Base-by-base conservation (phyloP, 2,329 filamentous ascomycete genomes). In the Alternaria viburni region DNA sequence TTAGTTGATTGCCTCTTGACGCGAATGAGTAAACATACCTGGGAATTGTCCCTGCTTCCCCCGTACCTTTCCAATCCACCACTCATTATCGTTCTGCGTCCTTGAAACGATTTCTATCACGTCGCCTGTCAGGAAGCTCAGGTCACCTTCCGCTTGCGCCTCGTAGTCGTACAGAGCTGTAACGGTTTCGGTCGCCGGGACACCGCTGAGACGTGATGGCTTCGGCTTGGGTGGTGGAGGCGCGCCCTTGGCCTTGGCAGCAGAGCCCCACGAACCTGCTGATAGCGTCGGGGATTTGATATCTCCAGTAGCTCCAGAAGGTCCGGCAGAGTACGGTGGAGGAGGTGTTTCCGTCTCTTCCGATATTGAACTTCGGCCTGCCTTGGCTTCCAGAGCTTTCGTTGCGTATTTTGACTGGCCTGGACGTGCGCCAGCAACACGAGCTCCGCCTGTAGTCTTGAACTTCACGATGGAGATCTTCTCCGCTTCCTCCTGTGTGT, bases 101-200 rank as follows among this genome's bases (percentile, higher is more conserved):
- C 92, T 87, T 64, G 86, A 86, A 3, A 96, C 79, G 71, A 99
- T 94, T 79, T 98, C 94, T 74, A 99, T 98, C 5, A 91, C 83
- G 66, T 99, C 96, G 6, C 95, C 94, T 0, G 93, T 89, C 17
- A 87, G 87, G 82, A 99, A 99, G 74, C 92, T 97, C 66, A 99
- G 83, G 77, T 99, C 96, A 4, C 94, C 94, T 68, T 97, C 93
- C 1, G 95, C 94, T 78, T 98, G 94, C 6, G 96, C 96, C 66
- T 97, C 93, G 76, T 97, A 99, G 77, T 98, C 96, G 80, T 97
- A 99, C 65, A 99, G 82, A 8, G 96, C 96, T 3, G 93, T 97
- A 32, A 91, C 93, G 0, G 88, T 94, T 80, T 97, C 94, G 0
- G 87, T 86, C 0, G 85, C 82, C 0, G 91, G 88, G 15, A 83